Evolutionary conservation across 2,329 filamentous ascomycete genomes (phyloP), one percentile per base, ranked within the genome.

Genomic region (Claviceps spartinae): DNA sequence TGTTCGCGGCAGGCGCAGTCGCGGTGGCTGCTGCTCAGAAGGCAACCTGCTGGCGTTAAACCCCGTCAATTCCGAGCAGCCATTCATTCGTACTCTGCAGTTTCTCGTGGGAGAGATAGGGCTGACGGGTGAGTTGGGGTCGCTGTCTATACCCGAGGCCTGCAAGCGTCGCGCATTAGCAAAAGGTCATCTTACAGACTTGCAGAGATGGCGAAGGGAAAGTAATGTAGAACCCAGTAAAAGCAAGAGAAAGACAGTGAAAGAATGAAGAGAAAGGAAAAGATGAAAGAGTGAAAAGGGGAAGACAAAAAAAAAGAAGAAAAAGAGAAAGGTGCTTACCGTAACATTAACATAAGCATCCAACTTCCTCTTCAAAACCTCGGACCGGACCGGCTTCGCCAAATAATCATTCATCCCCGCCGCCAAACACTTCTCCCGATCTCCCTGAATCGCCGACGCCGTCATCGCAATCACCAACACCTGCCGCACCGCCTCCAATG

Each of bases 391-490:
- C 1, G 91, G 91, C 65, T 97, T 97, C 16, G 91, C 89, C 1
- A 96, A 78, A 61, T 96, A 97, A 62, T 96, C 93, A 66, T 96
- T 95, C 91, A 97, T 97, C 45, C 91, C 91, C 1, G 88, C 88
- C 48, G 89, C 88, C n/a, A 96, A 72, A 60, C 91, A 96, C 69
- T 95, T 96, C 65, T 97, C 91, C 47, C 90, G 78, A 64, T 97
- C 91, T 18, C 91, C 91, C 64, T 93, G 86, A 55, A 97, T 97
- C 3, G 91, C 91, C 26, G 85, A 90, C 1, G 91, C 91, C 1
- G 91, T 97, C 91, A 97, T 96, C 51, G 91, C 91, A 60, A 97
- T 96, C 48, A 97, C 86, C n/a, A 96, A 73, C 1, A 94, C 81
- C 57, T 87, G 83, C 50, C 87, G 78, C 11, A 97, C 88, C 7